These are phyloP conservation scores for Lactifluus piperatus DNA, from an alignment of 768 basidiomycete species.

Conservation along the genomic window DNA sequence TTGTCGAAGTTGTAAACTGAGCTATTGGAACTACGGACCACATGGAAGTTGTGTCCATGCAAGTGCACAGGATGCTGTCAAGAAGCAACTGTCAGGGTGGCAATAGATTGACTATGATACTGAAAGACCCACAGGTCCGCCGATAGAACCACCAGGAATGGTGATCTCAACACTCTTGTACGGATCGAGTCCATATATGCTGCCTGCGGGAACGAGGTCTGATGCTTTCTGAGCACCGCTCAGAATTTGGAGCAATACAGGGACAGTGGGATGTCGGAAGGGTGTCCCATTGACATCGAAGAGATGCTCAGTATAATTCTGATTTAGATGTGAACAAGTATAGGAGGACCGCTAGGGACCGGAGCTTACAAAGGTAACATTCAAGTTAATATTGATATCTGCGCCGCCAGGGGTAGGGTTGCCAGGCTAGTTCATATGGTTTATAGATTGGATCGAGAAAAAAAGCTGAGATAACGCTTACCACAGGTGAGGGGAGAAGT, in stretches of 20 bases:
- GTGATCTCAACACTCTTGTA: slow-evolving; percentile 41
- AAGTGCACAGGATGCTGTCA: slow-evolving; percentile 16
- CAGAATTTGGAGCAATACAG: slow-evolving; percentile 14
- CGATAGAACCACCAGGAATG: slow-evolving; percentile 34
- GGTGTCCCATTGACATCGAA: neutral
- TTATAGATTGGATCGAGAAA: neutral
- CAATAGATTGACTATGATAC: no score
- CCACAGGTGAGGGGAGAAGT: neutral
- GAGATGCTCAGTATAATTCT: neutral
- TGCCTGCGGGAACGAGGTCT: slow-evolving; percentile 24
- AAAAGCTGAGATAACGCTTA: neutral
- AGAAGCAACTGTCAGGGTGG: neutral
- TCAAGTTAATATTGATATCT: slow-evolving; percentile 11
- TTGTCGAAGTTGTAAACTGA: slow-evolving; percentile 16
- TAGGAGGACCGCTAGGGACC: no score
- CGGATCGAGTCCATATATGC: slow-evolving; percentile 37
- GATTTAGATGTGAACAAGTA: neutral
- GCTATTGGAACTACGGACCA: slow-evolving; percentile 19
- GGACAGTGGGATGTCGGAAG: slow-evolving; percentile 4
- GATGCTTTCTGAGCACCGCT: neutral
- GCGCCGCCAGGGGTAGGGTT: slow-evolving; percentile 6
- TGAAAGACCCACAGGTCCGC: slow-evolving; percentile 23
- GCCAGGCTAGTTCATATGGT: slow-evolving; percentile 3
- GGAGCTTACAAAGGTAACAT: slow-evolving; percentile 17
- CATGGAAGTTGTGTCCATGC: slow-evolving; percentile 15